Evolutionary conservation across 2,329 filamentous ascomycete genomes (phyloP).

Genomic region (Exophiala aquamarina): DNA sequence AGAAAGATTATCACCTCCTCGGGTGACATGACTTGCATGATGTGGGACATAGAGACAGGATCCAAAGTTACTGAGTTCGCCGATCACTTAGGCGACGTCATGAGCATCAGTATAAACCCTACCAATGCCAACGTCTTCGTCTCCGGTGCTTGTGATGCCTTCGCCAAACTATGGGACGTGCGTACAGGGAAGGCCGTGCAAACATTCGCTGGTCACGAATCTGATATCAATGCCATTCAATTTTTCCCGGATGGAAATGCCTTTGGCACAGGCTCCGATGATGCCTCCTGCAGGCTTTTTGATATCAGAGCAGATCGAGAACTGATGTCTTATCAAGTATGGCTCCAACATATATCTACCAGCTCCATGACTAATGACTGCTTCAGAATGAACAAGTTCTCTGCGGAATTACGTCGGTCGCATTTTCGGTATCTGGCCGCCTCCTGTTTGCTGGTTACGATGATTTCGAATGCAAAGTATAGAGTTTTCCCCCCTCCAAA

Average conservation of each 20-base stretch:
- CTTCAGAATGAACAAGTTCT: constrained; percentile 89
- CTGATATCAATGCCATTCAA: constrained; percentile 98
- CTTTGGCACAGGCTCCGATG: constrained; percentile 95
- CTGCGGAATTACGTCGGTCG: constrained; percentile 96
- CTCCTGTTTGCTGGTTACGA: constrained; percentile 97
- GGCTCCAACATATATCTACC: constrained; percentile 27
- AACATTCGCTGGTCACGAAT: constrained; percentile 97
- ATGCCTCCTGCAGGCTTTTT: constrained; percentile 94
- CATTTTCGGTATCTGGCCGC: constrained; percentile 93
- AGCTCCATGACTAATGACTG: constrained; percentile 10
- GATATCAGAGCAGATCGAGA: constrained; percentile 94
- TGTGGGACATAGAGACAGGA: constrained; percentile 98
- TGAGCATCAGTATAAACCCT: constrained; percentile 99
- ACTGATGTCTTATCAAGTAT: constrained; percentile 66
- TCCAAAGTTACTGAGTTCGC: constrained; percentile 97
- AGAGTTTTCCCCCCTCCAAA: not conserved
- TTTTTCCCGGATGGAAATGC: constrained; percentile 99
- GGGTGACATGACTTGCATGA: constrained; percentile 99
- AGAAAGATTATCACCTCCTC: constrained; percentile 96
- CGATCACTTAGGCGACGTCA: constrained; percentile 96
- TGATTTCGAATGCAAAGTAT: constrained; percentile 99
- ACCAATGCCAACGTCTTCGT: constrained; percentile 99
- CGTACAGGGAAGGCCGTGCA: constrained; percentile 97
- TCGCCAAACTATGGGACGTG: constrained; percentile 98
- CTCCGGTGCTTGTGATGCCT: constrained; percentile 97